Conservation (phyloP, 257 asterid genomes). For the Forsythia suspensa region DNA sequence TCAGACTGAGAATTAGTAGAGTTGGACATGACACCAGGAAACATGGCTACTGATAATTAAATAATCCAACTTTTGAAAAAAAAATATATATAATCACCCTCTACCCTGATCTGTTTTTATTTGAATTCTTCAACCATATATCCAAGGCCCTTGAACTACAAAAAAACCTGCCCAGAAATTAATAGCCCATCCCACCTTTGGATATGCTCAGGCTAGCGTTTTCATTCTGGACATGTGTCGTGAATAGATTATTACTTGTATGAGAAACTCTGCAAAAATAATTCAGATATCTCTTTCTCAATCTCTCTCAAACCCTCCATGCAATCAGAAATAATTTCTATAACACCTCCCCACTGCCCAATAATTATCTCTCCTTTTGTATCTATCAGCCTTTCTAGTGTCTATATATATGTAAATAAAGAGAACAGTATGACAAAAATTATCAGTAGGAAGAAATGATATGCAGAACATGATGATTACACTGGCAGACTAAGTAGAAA, state of each 20-base stretch:
- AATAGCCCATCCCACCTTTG: neutral
- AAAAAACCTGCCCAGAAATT: neutral
- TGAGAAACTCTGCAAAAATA: slow-evolving; percentile 15
- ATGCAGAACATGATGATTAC: slow-evolving; percentile 45
- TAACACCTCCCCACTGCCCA: slow-evolving; percentile 21
- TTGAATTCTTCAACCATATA: slow-evolving; percentile 18
- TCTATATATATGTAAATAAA: slow-evolving; percentile 1
- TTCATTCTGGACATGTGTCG: neutral
- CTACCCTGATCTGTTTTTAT: neutral
- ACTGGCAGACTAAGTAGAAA: slow-evolving; percentile 29
- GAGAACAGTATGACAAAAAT: slow-evolving; percentile 16
- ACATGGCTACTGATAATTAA: slow-evolving; percentile 35
- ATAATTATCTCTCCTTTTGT: slow-evolving; percentile 27
- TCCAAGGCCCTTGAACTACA: slow-evolving; percentile 25
- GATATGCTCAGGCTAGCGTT: neutral
- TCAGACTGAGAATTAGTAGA: slow-evolving; percentile 42
- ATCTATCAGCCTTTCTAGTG: slow-evolving; percentile 21
- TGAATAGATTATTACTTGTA: no score
- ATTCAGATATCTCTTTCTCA: slow-evolving; percentile 26
- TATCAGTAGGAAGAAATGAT: slow-evolving; percentile 32
- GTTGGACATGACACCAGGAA: slow-evolving; percentile 43
- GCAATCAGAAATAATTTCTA: slow-evolving; percentile 20
- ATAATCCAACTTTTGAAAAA: slow-evolving; percentile 14
- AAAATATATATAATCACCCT: slow-evolving; percentile 8
- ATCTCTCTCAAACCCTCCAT: slow-evolving; percentile 22